phyloP scores from a whole-genome alignment of 306 rosid species.

The Ceratonia siliqua region DNA sequence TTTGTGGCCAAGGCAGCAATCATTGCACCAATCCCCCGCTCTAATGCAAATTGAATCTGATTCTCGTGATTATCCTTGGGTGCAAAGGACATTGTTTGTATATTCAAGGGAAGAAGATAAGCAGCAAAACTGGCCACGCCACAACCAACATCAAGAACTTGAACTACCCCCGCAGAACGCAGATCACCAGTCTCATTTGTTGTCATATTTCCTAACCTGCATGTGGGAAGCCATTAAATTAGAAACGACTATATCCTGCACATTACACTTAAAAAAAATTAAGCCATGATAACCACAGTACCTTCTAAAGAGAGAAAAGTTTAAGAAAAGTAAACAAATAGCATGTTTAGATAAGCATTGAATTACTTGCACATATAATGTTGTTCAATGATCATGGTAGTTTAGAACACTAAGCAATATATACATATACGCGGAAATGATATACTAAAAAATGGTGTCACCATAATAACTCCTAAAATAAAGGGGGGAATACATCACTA shows the following conservation, averaged over 20 bases:
- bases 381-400: not conserved
- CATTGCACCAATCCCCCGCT: slow-evolving; percentile 91
- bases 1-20: slow-evolving; percentile 86
- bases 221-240: slow-evolving; percentile 27
- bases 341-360: slow-evolving; percentile 11
- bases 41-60: slow-evolving; percentile 94
- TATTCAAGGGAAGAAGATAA: slow-evolving; percentile 81
- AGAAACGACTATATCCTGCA: not conserved
- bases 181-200: slow-evolving; percentile 75
- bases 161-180: slow-evolving; percentile 74
- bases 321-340: not conserved
- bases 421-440: not conserved
- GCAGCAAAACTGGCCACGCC: slow-evolving; percentile 99
- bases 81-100: slow-evolving; percentile 92
- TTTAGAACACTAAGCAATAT: slow-evolving; percentile 19
- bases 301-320: not conserved
- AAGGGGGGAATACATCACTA: not conserved
- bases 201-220: slow-evolving; percentile 88
- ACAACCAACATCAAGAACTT: slow-evolving; percentile 92
- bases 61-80: slow-evolving; percentile 97
- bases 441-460: not conserved
- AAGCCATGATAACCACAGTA: slow-evolving; percentile 10
- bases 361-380: slow-evolving; percentile 20
- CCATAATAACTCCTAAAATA: not conserved
- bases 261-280: not conserved